phyloP scores from a whole-genome alignment of 2,329 filamentous ascomycete genomes.

The Diplodia seriata region DNA sequence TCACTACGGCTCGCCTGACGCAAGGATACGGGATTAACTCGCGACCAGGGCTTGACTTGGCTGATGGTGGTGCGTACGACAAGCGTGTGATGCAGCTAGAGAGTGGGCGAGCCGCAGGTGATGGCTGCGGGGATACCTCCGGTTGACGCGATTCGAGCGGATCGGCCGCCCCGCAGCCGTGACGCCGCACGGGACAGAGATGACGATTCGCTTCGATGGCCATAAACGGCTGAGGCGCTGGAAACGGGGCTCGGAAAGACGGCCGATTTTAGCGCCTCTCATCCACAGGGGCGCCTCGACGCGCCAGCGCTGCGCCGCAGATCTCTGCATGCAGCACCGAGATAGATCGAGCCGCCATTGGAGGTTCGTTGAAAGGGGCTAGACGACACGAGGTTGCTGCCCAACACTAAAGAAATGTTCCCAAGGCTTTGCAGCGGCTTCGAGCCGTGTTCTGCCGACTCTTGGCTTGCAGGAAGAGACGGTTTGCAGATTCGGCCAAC shows the following conservation, averaged over 20 bases:
- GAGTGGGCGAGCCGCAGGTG: constrained; percentile 47
- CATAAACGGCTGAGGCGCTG: constrained; percentile 19
- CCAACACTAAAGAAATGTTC: neutral
- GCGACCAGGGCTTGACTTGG: neutral
- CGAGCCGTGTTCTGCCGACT: neutral
- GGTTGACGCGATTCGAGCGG: constrained; percentile 42
- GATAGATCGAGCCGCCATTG: neutral
- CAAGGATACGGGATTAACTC: neutral
- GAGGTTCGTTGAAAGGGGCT: neutral
- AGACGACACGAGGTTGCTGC: neutral
- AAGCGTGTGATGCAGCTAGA: neutral
- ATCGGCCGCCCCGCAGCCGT: neutral
- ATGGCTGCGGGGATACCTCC: constrained; percentile 60
- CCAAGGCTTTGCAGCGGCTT: neutral
- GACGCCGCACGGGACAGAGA: neutral
- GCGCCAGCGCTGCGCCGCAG: neutral
- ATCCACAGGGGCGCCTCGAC: neutral
- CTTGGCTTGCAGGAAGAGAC: neutral
- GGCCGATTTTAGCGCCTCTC: constrained; percentile 10
- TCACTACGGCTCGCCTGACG: neutral
- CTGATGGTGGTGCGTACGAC: neutral
- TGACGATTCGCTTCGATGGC: constrained; percentile 5
- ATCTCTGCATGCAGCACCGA: constrained; percentile 11
- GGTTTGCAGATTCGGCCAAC: neutral
- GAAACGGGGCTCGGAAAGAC: constrained; percentile 1